A percentile compares a stretch with the other conserved stretches of the same genome.
Evolutionary conservation across 1,284 basidiomycete species (phyloP).

Genomic region (Microbotryum silenes-acaulis): DNA sequence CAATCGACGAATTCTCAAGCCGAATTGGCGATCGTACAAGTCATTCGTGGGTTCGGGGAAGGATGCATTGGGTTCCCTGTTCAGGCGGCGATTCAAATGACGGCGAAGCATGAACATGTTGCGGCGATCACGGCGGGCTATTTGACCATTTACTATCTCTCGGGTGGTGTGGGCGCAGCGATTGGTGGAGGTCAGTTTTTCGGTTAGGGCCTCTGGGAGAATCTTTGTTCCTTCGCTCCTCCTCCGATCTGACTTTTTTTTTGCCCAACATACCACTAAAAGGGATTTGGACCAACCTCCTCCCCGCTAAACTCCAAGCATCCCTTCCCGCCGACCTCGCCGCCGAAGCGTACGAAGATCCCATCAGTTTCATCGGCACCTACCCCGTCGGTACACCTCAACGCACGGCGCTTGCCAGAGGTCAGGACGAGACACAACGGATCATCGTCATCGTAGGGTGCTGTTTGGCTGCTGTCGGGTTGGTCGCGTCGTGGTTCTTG

Average conservation of each 20-base stretch:
- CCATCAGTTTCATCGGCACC: slow-evolving; percentile 35
- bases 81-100: slow-evolving; percentile 40
- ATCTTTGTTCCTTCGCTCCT: neutral
- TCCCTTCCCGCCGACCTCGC: slow-evolving; percentile 37
- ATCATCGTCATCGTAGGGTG: slow-evolving; percentile 39
- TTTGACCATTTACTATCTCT: slow-evolving; percentile 40
- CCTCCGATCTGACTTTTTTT: neutral
- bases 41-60: slow-evolving; percentile 36
- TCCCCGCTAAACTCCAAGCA: slow-evolving; percentile 35
- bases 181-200: slow-evolving; percentile 37
- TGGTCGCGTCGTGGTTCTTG: slow-evolving; percentile 33
- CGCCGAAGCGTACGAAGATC: slow-evolving; percentile 37
- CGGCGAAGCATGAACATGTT: slow-evolving; percentile 39
- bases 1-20: slow-evolving; percentile 33
- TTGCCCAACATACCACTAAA: neutral
- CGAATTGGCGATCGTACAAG: slow-evolving; percentile 38
- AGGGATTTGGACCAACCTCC: slow-evolving; percentile 40
- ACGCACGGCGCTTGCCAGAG: slow-evolving; percentile 36
- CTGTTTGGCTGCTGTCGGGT: slow-evolving; percentile 30
- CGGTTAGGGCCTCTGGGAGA: neutral
- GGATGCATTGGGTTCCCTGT: slow-evolving; percentile 40
- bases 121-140: slow-evolving; percentile 39
- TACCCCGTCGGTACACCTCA: slow-evolving; percentile 35
- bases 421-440: slow-evolving; percentile 41
- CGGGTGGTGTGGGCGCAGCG: slow-evolving; percentile 40